Evolutionary conservation across 2,329 filamentous ascomycete genomes (phyloP), one percentile per base, ranked within the genome.

Genomic region (Aspergillus puulaauensis): DNA sequence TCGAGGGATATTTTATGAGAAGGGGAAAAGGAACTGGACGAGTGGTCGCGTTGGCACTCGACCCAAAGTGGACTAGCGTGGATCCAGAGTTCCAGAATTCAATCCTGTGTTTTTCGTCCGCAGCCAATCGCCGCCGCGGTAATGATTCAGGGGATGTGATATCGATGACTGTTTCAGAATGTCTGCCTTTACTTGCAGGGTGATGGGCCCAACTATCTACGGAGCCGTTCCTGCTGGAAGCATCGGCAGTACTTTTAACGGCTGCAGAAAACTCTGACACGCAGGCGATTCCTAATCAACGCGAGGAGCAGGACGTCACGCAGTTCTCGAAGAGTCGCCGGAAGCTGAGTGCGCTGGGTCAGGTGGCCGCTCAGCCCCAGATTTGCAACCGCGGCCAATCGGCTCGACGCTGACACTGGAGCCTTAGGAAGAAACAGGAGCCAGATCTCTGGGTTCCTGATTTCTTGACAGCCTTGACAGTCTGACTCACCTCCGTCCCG

Each of bases 351-450:
- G 52, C 54, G 33, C 35, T 33, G 49, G 59, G 54, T 63, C 61
- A 63, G 56, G 54, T 61, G 61, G 61, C 53, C 46, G 52, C 54
- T 49, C 56, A 56, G 56, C 58, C 58, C 58, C 59, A 54, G 61
- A 55, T 60, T 52, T 52, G 9, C 53, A 44, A 40, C 27, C 40
- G 15, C n/a, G 31, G 14, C 61, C 61, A 63, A 63, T 63, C 61
- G 61, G 61, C 47, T 50, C 46, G 43, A 23, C 6, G 24, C n/a
- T 17, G 43, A 39, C 15, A 45, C 56, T 59, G 61, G 61, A 52
- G 56, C 58, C 49, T 40, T 47, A 63, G 61, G 59, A 53, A 63
- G 54, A 53, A 56, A 54, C 54, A 63, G 54, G 61, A 63, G 54
- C 58, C 41, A 47, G 56, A 55, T 52, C 45, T 50, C 44, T 56